Base-by-base conservation (phyloP, 1,139 yeast genomes). In the Yamadazyma taylorii region DNA sequence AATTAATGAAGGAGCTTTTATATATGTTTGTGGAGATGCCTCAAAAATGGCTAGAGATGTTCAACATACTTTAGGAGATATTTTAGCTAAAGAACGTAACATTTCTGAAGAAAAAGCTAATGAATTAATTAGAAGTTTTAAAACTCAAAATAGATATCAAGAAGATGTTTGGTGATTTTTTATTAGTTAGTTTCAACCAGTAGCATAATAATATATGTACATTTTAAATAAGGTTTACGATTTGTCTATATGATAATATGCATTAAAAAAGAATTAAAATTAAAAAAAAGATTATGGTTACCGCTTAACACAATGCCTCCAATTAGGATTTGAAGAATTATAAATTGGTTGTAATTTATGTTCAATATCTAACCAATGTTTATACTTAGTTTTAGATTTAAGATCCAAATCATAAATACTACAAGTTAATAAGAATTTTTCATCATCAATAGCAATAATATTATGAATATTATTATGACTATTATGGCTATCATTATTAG, bases 21-120 rank as follows among this genome's bases (percentile, higher is more conserved):
- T 92, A 47, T 92, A 92, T 59, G 96, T 92, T 22, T 92, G 98
- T 73, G 98, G 98, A 56, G 97, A 92, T 68, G 97, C 98, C 23
- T 79, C 85, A 34, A 80, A 78, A 52, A 92, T 92, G 98, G 97
- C 98, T 2, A 83, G 95, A 63, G 96, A 89, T 57, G 98, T 92
- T n/a, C 92, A 86, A 55, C 64, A 72, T 33, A 73, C 95, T 3
- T 71, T 92, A 44, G 73, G 75, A 17, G 71, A 75, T 46, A 81
- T 92, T 42, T 61, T 90, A 38, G 65, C 81, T 33, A 61, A 75
- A 42, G 79, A 82, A 51, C 74, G 84, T 50, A 72, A 63, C 15
- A 61, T 89, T 35, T 52, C 81, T 7, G 73, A 73, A 40, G 84
- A 76, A 34, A 80, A 79, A 51, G 97, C 96, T 14, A 77, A 79